Evolutionary conservation across 805 yeast genomes (phyloP).

Genomic region (Zygotorulaspora danielsina): DNA sequence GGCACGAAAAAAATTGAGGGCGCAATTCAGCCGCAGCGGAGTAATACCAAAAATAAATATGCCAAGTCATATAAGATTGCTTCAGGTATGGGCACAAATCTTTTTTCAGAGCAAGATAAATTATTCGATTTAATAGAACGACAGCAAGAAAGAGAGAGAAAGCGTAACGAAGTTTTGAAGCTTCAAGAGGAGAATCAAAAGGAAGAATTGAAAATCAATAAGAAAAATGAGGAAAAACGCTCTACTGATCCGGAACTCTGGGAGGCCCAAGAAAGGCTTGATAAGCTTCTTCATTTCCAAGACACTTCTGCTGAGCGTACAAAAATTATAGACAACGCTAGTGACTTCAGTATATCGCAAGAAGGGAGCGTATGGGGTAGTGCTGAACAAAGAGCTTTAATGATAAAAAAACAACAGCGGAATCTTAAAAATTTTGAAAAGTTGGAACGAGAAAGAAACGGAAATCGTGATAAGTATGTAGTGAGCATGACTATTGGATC

Average conservation of each 20-base stretch:
- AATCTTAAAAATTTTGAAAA: constrained; percentile 61
- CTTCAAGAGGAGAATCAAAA: constrained; percentile 30
- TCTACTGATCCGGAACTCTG: constrained; percentile 51
- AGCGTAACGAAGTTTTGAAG: constrained; percentile 33
- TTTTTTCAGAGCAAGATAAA: constrained; percentile 64
- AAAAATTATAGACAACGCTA: constrained; percentile 84
- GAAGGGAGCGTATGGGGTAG: constrained; percentile 70
- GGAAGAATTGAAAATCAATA: constrained; percentile 36
- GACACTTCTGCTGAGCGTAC: constrained; percentile 87
- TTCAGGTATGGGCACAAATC: constrained; percentile 58
- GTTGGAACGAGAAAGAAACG: constrained; percentile 53
- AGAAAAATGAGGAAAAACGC: constrained; percentile 44
- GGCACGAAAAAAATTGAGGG: constrained; percentile 19
- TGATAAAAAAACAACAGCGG: constrained; percentile 80
- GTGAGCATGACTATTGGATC: constrained; percentile 69
- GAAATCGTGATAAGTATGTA: constrained; percentile 64
- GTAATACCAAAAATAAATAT: constrained; percentile 32
- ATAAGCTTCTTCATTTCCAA: constrained; percentile 73
- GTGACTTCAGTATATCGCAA: constrained; percentile 60
- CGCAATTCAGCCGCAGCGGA: constrained; percentile 17
- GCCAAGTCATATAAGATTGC: constrained; percentile 47
- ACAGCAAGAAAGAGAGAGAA: constrained; percentile 37
- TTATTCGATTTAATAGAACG: constrained; percentile 58
- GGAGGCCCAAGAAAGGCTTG: constrained; percentile 69
- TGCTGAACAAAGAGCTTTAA: constrained; percentile 81